phyloP scores from a whole-genome alignment of 208 protist species.

The Endotrypanum monterogeii region DNA sequence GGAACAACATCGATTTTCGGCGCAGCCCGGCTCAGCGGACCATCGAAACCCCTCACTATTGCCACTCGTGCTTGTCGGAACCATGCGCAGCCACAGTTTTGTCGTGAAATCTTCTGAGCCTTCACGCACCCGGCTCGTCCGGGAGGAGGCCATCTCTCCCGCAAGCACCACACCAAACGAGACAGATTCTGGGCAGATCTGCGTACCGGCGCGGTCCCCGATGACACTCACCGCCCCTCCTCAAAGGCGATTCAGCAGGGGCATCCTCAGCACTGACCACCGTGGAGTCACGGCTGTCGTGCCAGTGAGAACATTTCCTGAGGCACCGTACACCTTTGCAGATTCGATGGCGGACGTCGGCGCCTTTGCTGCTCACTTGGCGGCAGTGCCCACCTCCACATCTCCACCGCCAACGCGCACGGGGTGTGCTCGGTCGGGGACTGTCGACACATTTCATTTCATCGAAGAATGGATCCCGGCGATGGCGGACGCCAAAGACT shows the following conservation, averaged over 20 bases:
- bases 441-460: not conserved
- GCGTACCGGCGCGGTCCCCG: not conserved
- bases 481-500: not conserved
- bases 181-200: not conserved
- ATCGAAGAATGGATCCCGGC: not conserved
- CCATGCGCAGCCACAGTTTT: not conserved
- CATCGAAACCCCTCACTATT: not conserved
- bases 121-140: not conserved
- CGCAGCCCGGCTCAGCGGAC: not conserved
- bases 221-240: not conserved
- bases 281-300: not conserved
- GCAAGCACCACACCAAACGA: constrained; percentile 1
- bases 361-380: not conserved
- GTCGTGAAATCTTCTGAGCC: not conserved
- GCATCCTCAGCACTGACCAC: not conserved
- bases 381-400: not conserved
- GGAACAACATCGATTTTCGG: not conserved
- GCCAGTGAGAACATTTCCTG: not conserved
- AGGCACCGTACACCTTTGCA: constrained; percentile 9
- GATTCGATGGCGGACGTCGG: constrained; percentile 17
- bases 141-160: constrained; percentile 4
- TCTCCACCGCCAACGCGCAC: not conserved
- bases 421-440: not conserved
- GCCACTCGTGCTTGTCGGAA: not conserved
- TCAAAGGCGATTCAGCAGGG: not conserved